Percentiles rank a stretch among this genome's conserved stretches.
These are phyloP conservation scores for Aspergillus leporis DNA, from an alignment of 495 filamentous ascomycete genomes.

Conservation along the genomic window DNA sequence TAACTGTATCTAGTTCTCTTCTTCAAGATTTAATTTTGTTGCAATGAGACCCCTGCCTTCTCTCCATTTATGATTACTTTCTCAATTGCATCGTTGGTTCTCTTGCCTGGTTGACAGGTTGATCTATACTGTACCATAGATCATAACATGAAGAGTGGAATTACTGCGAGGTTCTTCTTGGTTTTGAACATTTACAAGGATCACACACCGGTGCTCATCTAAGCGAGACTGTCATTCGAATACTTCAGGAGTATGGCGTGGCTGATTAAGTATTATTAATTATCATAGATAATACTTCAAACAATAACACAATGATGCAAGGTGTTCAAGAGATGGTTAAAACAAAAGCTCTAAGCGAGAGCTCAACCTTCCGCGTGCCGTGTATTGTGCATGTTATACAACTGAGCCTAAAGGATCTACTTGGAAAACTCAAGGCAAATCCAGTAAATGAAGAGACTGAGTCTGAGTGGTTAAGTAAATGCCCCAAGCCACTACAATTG, in stretches of 20 bases:
- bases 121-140: too few relatives aligned
- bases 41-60: too few relatives aligned
- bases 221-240: slow-evolving; percentile 13
- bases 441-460: slow-evolving; percentile 15
- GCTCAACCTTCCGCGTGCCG: slow-evolving; percentile 6
- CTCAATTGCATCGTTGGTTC: too few relatives aligned
- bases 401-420: slow-evolving; percentile 20
- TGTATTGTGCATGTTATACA: slow-evolving; percentile 24
- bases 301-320: slow-evolving; percentile 20
- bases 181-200: slow-evolving; percentile 20
- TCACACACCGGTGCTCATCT: slow-evolving; percentile 1
- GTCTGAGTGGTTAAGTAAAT: slow-evolving; percentile 14
- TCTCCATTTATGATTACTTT: too few relatives aligned
- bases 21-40: too few relatives aligned
- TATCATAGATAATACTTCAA: slow-evolving; percentile 24
- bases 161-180: slow-evolving; percentile 24
- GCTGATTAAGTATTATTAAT: slow-evolving; percentile 14
- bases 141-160: too few relatives aligned
- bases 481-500: not conserved
- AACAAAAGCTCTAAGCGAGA: slow-evolving; percentile 6
- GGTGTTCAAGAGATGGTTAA: slow-evolving; percentile 13
- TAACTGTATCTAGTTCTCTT: too few relatives aligned
- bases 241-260: slow-evolving; percentile 16
- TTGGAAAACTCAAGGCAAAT: slow-evolving; percentile 17
- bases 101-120: too few relatives aligned